Conservation (phyloP, 495 filamentous ascomycete genomes). For the Hypomontagnella monticulosa region DNA sequence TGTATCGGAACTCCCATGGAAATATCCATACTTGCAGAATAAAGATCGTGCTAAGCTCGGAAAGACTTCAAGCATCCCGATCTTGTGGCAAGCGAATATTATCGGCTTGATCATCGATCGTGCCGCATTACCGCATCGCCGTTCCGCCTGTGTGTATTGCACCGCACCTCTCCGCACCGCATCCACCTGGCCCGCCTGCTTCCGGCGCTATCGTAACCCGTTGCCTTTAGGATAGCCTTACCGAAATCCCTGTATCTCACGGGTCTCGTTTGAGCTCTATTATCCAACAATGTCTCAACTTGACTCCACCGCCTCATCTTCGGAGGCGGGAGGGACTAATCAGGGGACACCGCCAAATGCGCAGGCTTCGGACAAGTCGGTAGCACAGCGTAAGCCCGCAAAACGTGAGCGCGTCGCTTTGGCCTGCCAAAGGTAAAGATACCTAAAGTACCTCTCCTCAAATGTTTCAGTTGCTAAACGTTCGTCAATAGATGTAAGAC, state of each 20-base stretch:
- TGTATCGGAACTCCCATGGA: conserved; percentile 15
- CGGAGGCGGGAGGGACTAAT: conserved; percentile 27
- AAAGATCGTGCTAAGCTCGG: conserved; percentile 28
- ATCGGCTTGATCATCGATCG: not conserved
- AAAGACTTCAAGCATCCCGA: not conserved
- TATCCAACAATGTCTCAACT: conserved; percentile 30
- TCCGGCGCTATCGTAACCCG: conserved; percentile 17
- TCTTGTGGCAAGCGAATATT: not conserved
- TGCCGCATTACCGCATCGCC: conserved; percentile 1
- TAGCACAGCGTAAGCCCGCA: conserved; percentile 35
- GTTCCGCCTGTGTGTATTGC: conserved; percentile 5
- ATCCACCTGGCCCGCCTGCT: conserved; percentile 20
- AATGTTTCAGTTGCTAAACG: conserved; percentile 2
- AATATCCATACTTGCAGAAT: conserved; percentile 15
- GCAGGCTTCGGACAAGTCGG: conserved; percentile 22
- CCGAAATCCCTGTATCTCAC: conserved; percentile 25
- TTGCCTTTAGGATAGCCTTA: conserved; percentile 17
- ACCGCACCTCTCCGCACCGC: not conserved
- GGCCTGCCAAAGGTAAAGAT: conserved; percentile 43
- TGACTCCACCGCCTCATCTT: conserved; percentile 31
- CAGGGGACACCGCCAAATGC: conserved; percentile 17
- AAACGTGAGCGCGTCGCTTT: conserved; percentile 46
- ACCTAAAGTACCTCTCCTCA: not conserved
- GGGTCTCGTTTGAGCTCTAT: not conserved
- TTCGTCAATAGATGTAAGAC: conserved; percentile 41